Evolutionary conservation across 148 eudicot genomes (phyloP).

Genomic region (Silene latifolia): DNA sequence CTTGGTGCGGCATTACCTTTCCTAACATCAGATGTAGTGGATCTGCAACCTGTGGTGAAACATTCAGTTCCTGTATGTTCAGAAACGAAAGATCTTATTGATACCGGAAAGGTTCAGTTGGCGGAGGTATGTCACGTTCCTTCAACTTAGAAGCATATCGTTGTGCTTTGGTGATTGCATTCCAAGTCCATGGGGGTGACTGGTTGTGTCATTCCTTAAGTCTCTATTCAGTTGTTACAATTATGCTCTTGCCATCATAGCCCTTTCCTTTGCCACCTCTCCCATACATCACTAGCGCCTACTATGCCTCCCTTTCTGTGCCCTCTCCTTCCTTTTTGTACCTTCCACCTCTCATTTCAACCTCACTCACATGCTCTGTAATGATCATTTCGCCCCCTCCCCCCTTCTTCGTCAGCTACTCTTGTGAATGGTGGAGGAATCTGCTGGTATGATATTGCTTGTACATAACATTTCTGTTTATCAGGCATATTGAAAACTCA

Average conservation of each 20-base stretch:
- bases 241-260: background rate
- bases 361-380: background rate
- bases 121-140: slow-evolving; percentile 60
- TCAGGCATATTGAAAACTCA: background rate
- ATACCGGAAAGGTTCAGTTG: slow-evolving; percentile 85
- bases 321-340: too few species aligned
- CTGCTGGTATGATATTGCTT: too few species aligned
- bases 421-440: too few species aligned
- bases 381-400: too few species aligned
- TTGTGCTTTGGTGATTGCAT: background rate
- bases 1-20: slow-evolving; percentile 66
- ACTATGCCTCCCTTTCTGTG: too few species aligned
- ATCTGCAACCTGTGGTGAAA: slow-evolving; percentile 87
- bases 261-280: too few species aligned
- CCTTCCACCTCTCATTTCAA: background rate
- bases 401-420: too few species aligned
- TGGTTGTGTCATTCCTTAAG: background rate
- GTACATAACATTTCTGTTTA: too few species aligned
- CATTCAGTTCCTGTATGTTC: slow-evolving; percentile 87
- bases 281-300: too few species aligned
- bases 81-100: slow-evolving; percentile 94
- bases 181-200: background rate
- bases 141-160: too few species aligned
- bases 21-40: slow-evolving; percentile 70
- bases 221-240: background rate